These are phyloP conservation scores for Orbilia ellipsospora DNA, from an alignment of 2,329 filamentous ascomycete genomes.

Conservation along the genomic window DNA sequence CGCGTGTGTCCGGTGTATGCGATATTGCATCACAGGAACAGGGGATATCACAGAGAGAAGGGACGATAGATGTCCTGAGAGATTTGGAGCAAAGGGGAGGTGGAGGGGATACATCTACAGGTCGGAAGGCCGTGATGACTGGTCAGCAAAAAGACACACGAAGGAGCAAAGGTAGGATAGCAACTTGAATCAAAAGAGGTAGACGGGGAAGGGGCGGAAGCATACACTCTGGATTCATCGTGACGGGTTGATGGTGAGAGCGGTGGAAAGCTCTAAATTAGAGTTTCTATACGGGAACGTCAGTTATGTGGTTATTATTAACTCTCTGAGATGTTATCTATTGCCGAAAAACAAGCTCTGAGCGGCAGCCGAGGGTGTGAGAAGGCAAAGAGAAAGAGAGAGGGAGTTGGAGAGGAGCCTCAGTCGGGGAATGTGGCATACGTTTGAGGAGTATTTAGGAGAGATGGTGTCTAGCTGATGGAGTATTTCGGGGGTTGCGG, in stretches of 20 bases:
- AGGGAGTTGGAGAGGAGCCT: constrained; percentile 12
- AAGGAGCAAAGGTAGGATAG: background rate
- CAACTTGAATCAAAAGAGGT: constrained; percentile 11
- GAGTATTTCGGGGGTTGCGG: constrained; percentile 9
- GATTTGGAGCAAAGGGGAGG: constrained; percentile 25
- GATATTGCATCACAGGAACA: constrained; percentile 32
- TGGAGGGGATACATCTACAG: constrained; percentile 48
- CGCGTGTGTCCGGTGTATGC: constrained; percentile 7
- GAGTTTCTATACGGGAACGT: constrained; percentile 47
- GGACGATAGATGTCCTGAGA: constrained; percentile 30
- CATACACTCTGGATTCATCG: constrained; percentile 56
- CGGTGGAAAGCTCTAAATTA: constrained; percentile 55
- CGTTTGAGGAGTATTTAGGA: no score
- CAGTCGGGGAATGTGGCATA: background rate
- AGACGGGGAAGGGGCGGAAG: constrained; percentile 2
- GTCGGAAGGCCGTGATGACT: constrained; percentile 7
- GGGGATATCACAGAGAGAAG: constrained; percentile 1
- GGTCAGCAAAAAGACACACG: constrained; percentile 35
- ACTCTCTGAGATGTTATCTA: constrained; percentile 42
- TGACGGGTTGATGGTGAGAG: constrained; percentile 27
- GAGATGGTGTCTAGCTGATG: constrained; percentile 2
- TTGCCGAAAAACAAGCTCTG: constrained; percentile 36
- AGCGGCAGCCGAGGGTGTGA: constrained; percentile 2
- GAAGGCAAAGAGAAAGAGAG: background rate
- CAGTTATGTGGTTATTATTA: constrained; percentile 35